These are phyloP conservation scores for Leccinum truebloodii DNA, from an alignment of 768 basidiomycete species.

Conservation along the genomic window DNA sequence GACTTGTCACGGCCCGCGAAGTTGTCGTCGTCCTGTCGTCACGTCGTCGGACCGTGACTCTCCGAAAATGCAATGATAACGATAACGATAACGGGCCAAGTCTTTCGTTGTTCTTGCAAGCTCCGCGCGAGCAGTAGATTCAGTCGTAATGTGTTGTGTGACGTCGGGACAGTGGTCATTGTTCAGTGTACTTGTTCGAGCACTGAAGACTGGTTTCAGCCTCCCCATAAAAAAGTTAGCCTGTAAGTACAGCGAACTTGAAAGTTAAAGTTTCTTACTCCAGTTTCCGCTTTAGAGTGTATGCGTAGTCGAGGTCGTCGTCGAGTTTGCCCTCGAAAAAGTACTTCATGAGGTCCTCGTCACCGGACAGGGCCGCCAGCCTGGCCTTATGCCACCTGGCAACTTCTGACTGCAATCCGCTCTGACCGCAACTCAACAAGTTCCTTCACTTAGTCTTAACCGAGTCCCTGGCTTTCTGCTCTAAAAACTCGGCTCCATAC, in stretches of 20 bases:
- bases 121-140: conserved; percentile 51
- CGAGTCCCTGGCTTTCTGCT: conserved; percentile 65
- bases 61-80: conserved; percentile 50
- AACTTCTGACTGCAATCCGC: conserved; percentile 75
- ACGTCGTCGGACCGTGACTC: conserved; percentile 22
- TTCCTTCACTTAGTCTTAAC: conserved; percentile 61
- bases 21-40: too few relatives aligned
- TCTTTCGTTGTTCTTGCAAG: conserved; percentile 47
- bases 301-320: conserved; percentile 52
- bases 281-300: conserved; percentile 53
- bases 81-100: conserved; percentile 56
- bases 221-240: conserved; percentile 40
- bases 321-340: conserved; percentile 54
- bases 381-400: conserved; percentile 63
- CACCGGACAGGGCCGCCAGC: conserved; percentile 69
- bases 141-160: conserved; percentile 47
- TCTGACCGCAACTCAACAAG: conserved; percentile 71
- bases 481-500: conserved; percentile 59
- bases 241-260: neutral
- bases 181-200: conserved; percentile 51
- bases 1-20: too few relatives aligned
- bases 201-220: conserved; percentile 49
- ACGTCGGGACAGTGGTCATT: conserved; percentile 52
- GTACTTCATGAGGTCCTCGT: conserved; percentile 73
- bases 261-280: conserved; percentile 41